phyloP scores from a whole-genome alignment of 73 alveolate genomes.

The Stentor coeruleus region DNA sequence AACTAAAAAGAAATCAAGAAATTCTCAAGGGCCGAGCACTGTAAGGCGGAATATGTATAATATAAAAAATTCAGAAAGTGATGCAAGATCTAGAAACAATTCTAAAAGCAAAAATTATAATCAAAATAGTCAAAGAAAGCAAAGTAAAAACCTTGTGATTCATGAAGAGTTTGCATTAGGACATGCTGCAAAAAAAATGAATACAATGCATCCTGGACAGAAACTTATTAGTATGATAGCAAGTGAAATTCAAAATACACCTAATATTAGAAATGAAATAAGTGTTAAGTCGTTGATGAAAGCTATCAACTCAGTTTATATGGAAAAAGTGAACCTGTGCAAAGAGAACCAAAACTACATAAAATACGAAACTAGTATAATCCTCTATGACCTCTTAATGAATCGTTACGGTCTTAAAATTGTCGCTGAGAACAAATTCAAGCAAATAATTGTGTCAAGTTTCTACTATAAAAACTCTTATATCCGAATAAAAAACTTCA shows the following conservation, averaged over 20 bases:
- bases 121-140: too few relatives aligned
- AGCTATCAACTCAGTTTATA: not conserved
- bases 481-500: not conserved
- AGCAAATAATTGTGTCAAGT: conserved; percentile 13
- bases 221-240: not conserved
- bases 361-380: not conserved
- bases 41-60: too few relatives aligned
- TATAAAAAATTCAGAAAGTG: too few relatives aligned
- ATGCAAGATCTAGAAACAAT: not conserved
- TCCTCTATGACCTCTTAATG: conserved; percentile 52
- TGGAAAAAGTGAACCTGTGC: not conserved
- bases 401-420: conserved; percentile 63
- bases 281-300: not conserved
- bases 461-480: not conserved
- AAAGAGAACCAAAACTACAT: not conserved
- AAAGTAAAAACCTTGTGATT: too few relatives aligned
- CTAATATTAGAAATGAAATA: too few relatives aligned
- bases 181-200: not conserved
- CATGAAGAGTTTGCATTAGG: not conserved
- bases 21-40: too few relatives aligned
- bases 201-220: not conserved
- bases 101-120: too few relatives aligned
- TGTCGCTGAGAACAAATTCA: conserved; percentile 66
- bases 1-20: too few relatives aligned
- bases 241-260: not conserved